Evolutionary conservation across 2,329 filamentous ascomycete species (phyloP), one percentile per base, ranked within the genome.

Genomic region (Daldinia sp.): DNA sequence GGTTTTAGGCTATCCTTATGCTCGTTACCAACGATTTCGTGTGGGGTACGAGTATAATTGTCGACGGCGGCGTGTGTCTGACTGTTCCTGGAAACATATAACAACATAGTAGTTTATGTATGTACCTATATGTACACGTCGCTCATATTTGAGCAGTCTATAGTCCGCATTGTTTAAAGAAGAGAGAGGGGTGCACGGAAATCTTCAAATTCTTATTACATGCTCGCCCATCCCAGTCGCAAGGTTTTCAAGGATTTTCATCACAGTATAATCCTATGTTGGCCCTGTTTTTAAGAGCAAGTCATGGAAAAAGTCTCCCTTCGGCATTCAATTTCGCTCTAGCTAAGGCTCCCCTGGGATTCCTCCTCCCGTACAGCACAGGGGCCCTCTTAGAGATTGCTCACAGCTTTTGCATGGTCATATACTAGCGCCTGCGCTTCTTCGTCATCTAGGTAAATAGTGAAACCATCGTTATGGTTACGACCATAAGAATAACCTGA

Each of bases 401-500:
- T 76, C 39, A 82, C 74, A 7, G 72, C 74, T 62, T 75, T 75
- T 1, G 80, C 81, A 51, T 83, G 80, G 53, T 79, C 72, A 60
- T 81, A 81, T 0, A 83, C 76, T 45, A 83, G 65, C 9, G 72
- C 63, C 68, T 79, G 70, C 0, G 81, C 81, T 71, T 85, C 78
- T 2, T 78, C 76, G 10, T 82, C 79, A 23, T 86, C 83, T 27
- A 85, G 66, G 66, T 78, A 86, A 49, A 86, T 85, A 1, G 84
- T 86, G 69, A 86, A 86, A 0, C 83, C 83, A 54, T 86, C 84
- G 41, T 86, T 75, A 51, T 86, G 75, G 69, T 86, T 86, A 39
- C 78, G 77, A 0, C 84, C 83, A 35, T 83, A 85, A 3, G 82
- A 84, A 67, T 80, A 85, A 0, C 76, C 76, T 3, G 77, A 79